phyloP scores from a whole-genome alignment of 164 flowering plant genomes.

The Vitis amurensis region DNA sequence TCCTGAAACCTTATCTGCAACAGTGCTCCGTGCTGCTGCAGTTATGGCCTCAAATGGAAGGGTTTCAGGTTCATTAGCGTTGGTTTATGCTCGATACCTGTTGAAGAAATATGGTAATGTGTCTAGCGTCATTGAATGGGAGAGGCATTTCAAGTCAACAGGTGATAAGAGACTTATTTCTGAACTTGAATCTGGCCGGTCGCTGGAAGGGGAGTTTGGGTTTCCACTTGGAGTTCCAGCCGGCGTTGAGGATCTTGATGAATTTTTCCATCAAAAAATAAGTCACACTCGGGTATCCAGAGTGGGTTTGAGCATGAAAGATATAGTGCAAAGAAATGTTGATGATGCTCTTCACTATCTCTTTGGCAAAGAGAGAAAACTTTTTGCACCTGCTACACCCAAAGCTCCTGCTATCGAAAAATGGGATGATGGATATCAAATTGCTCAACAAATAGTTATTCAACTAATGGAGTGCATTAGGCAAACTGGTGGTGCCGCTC shows the following conservation, averaged over 20 bases:
- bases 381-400: slow-evolving; percentile 39
- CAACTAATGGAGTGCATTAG: slow-evolving; percentile 74
- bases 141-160: slow-evolving; percentile 70
- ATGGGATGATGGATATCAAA: slow-evolving; percentile 70
- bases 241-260: slow-evolving; percentile 87
- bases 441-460: slow-evolving; percentile 65
- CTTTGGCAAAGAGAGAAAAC: slow-evolving; percentile 71
- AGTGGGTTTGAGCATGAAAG: slow-evolving; percentile 80
- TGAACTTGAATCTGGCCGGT: slow-evolving; percentile 83
- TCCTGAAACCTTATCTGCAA: slow-evolving; percentile 72
- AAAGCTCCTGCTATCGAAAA: slow-evolving; percentile 58
- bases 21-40: slow-evolving; percentile 61
- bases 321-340: slow-evolving; percentile 63
- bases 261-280: slow-evolving; percentile 79
- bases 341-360: slow-evolving; percentile 71
- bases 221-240: slow-evolving; percentile 70
- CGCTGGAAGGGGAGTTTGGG: slow-evolving; percentile 65
- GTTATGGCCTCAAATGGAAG: slow-evolving; percentile 66
- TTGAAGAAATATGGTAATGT: slow-evolving; percentile 72
- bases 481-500: slow-evolving; percentile 94
- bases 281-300: slow-evolving; percentile 59
- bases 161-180: slow-evolving; percentile 78
- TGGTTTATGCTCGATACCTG: slow-evolving; percentile 64
- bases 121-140: slow-evolving; percentile 81
- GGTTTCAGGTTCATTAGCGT: slow-evolving; percentile 59